Conservation (phyloP, 2,329 filamentous ascomycete species). For the Dothistroma septosporum region DNA sequence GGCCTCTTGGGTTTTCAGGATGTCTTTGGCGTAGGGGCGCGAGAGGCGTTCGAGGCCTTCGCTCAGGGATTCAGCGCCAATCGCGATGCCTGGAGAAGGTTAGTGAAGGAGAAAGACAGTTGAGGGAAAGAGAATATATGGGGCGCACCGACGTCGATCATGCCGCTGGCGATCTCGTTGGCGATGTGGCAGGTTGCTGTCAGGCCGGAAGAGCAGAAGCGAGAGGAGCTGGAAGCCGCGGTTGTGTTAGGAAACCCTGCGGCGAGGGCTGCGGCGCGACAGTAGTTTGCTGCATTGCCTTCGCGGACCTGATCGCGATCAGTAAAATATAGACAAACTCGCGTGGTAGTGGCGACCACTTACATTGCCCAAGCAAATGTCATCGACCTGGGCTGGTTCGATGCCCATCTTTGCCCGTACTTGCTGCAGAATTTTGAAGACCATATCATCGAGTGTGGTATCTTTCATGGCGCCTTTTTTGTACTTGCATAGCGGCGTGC, state of each 20-base stretch:
- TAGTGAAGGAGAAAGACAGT: neutral
- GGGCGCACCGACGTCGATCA: slow-evolving; percentile 60
- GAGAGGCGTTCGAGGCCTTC: slow-evolving; percentile 80
- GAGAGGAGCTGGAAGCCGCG: slow-evolving; percentile 73
- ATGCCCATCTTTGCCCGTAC: slow-evolving; percentile 37
- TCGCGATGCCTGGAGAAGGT: slow-evolving; percentile 51
- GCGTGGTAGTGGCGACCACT: neutral
- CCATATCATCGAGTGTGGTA: slow-evolving; percentile 78
- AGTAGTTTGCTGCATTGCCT: slow-evolving; percentile 77
- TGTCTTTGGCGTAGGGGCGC: slow-evolving; percentile 68
- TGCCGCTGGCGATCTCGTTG: slow-evolving; percentile 68
- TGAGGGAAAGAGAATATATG: neutral
- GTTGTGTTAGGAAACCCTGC: slow-evolving; percentile 89
- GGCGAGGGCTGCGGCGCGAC: slow-evolving; percentile 78
- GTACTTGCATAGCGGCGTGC: slow-evolving; percentile 84
- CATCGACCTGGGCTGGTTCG: slow-evolving; percentile 44
- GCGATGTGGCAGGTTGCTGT: slow-evolving; percentile 73
- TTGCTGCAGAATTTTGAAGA: slow-evolving; percentile 74
- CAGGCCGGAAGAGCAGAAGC: slow-evolving; percentile 78
- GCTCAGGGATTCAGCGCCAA: slow-evolving; percentile 94
- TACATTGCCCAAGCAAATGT: slow-evolving; percentile 91
- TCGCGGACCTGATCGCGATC: slow-evolving; percentile 44
- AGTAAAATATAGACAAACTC: neutral
- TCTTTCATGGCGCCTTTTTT: slow-evolving; percentile 95
- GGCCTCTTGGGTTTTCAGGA: slow-evolving; percentile 67